Conservation (phyloP, 2,329 filamentous ascomycete species). For the Torrubiellomyces zombiae region DNA sequence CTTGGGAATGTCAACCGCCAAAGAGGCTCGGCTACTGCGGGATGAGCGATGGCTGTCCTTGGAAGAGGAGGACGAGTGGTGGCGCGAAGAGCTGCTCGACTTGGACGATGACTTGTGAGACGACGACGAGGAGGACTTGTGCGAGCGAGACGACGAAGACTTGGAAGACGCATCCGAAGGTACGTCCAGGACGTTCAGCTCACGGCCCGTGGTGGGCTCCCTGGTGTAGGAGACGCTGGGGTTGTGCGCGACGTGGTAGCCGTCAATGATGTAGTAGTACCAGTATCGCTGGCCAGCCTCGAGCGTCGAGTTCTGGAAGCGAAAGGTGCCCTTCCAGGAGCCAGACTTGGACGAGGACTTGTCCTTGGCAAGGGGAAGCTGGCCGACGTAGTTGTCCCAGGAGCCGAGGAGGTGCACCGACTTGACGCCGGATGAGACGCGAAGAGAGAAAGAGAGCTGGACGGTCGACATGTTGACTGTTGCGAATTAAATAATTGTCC, state of each 20-base stretch:
- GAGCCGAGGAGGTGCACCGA: slow-evolving; percentile 94
- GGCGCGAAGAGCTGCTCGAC: slow-evolving; percentile 23
- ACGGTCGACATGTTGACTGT: slow-evolving; percentile 63
- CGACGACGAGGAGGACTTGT: slow-evolving; percentile 11
- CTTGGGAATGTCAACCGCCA: slow-evolving; percentile 58
- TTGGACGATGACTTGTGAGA: slow-evolving; percentile 17
- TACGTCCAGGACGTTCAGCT: slow-evolving; percentile 94
- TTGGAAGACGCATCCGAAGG: slow-evolving; percentile 32
- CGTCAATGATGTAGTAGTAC: slow-evolving; percentile 99
- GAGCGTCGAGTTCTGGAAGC: slow-evolving; percentile 76
- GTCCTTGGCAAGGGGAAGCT: slow-evolving; percentile 88
- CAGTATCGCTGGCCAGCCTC: slow-evolving; percentile 88
- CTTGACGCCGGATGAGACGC: slow-evolving; percentile 92
- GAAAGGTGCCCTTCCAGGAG: slow-evolving; percentile 91
- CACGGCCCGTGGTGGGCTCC: slow-evolving; percentile 92
- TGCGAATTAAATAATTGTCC: too few relatives aligned
- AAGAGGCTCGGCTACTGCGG: slow-evolving; percentile 29
- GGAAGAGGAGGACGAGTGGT: slow-evolving; percentile 29
- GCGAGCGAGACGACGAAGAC: slow-evolving; percentile 24
- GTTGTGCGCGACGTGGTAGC: slow-evolving; percentile 95
- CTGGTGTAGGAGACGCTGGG: slow-evolving; percentile 75
- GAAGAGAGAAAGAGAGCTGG: slow-evolving; percentile 89
- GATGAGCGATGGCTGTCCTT: slow-evolving; percentile 22
- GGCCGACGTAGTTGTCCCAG: slow-evolving; percentile 92
- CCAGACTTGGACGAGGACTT: slow-evolving; percentile 67